Evolutionary conservation across 176 grass and related monocot genomes (phyloP).

Genomic region (Tillandsia fasciculata): DNA sequence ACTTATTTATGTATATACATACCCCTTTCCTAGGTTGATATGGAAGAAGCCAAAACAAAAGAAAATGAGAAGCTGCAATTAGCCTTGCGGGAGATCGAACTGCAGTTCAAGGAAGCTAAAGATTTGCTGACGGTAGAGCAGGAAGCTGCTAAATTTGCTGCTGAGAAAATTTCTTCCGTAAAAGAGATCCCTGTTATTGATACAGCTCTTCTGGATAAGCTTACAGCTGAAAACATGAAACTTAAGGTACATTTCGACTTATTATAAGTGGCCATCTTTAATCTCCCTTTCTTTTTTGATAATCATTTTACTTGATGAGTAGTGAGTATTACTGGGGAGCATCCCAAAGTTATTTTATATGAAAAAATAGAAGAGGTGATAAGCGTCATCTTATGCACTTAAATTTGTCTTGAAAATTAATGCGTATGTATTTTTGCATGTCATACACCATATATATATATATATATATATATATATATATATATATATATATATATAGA

Average conservation of each 20-base stretch:
- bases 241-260: conserved; percentile 53
- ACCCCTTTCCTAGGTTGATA: conserved; percentile 51
- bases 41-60: conserved; percentile 79
- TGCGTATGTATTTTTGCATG: background rate
- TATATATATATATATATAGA: too few species aligned
- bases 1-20: background rate
- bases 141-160: conserved; percentile 38
- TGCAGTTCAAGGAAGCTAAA: conserved; percentile 56
- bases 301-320: background rate
- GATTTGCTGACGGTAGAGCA: conserved; percentile 53
- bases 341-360: too few species aligned
- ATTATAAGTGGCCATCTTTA: background rate
- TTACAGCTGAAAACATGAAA: conserved; percentile 81
- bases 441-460: too few species aligned
- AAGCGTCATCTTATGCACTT: background rate
- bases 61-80: conserved; percentile 76
- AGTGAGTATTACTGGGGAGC: background rate
- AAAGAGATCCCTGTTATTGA: conserved; percentile 68
- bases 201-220: conserved; percentile 55
- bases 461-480: too few species aligned
- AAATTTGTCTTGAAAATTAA: background rate
- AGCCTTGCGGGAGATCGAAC: conserved; percentile 61
- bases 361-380: too few species aligned
- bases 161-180: conserved; percentile 47
- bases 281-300: background rate